These are phyloP conservation scores for Themeda triandra DNA, from an alignment of 176 grass and related monocot genomes.

Conservation along the genomic window DNA sequence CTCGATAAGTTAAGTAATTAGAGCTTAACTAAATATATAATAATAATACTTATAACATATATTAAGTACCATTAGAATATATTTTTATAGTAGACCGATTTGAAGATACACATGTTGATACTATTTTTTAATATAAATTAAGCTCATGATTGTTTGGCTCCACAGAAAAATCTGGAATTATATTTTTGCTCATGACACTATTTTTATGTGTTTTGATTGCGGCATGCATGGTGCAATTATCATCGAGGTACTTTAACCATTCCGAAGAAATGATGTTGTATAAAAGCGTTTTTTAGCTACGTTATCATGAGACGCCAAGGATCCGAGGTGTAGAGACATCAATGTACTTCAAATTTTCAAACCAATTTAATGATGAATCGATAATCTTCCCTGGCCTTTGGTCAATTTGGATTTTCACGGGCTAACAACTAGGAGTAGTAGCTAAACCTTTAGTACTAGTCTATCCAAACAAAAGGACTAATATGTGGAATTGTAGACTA, in stretches of 20 bases:
- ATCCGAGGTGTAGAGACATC: background rate
- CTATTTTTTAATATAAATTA: too few species aligned
- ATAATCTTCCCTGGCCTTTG: background rate
- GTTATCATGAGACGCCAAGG: background rate
- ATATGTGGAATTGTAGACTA: too few species aligned
- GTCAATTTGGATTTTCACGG: background rate
- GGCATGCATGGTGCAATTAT: background rate
- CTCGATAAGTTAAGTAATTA: too few species aligned
- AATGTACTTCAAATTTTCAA: background rate
- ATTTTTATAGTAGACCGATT: too few species aligned
- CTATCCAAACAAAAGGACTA: background rate
- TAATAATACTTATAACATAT: too few species aligned
- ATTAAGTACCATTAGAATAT: too few species aligned
- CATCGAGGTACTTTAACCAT: background rate
- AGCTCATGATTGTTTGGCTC: too few species aligned
- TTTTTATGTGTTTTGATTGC: background rate
- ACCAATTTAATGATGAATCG: background rate
- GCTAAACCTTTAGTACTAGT: background rate
- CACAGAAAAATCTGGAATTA: too few species aligned
- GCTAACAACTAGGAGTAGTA: background rate
- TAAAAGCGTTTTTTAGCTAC: background rate
- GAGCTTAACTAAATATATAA: too few species aligned
- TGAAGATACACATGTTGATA: too few species aligned
- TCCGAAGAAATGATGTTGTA: background rate
- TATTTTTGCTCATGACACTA: too few species aligned